Evolutionary conservation across 148 eudicot species (phyloP), one percentile per base, ranked within the genome.

Genomic region (Camellia japonica): DNA sequence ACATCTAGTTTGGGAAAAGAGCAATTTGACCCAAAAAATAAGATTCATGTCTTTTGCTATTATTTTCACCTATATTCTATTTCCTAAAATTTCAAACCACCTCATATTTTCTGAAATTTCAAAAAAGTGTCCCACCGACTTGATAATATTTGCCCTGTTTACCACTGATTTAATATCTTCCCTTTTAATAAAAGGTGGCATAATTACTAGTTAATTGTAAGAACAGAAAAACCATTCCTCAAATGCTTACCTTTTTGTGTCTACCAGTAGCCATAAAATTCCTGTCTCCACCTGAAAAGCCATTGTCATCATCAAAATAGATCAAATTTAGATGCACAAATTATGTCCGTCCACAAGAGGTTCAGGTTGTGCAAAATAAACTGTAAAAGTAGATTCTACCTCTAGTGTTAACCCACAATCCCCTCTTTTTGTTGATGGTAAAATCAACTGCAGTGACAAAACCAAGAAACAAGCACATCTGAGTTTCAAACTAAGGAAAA

Each of bases 221-320:
- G 16, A 41, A 70, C 42, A 54, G 75, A 44, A 60, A 30, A 60
- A 10, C 61, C 23, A 73, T 60, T 19, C 30, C 42, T n/a, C 18
- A 63, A n/a, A 74, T 43, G 82, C 59, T 75, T 84, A 90, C 93
- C 92, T 78, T 92, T 76, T 66, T 84, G 56, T 30, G 78, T 78
- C 91, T 82, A 64, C 80, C 78, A 80, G 81, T 67, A 84, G 83
- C 83, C 66, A 55, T 3, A 73, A 80, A 73, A 76, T 72, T 84
- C 78, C 81, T 80, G 44, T 81, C 85, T 64, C 80, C 87, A 43
- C 91, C 92, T 92, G 90, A 65, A 79, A 80, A 52, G 46, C 23
- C n/a, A 71, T 72, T 23, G 14, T 23, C 16, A 72, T 58, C 3
- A 23, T 76, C 19, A 62, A 38, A 61, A 11, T 15, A 49, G 41